phyloP scores from a whole-genome alignment of 23 red algal genomes.

The Agarophyton chilense region DNA sequence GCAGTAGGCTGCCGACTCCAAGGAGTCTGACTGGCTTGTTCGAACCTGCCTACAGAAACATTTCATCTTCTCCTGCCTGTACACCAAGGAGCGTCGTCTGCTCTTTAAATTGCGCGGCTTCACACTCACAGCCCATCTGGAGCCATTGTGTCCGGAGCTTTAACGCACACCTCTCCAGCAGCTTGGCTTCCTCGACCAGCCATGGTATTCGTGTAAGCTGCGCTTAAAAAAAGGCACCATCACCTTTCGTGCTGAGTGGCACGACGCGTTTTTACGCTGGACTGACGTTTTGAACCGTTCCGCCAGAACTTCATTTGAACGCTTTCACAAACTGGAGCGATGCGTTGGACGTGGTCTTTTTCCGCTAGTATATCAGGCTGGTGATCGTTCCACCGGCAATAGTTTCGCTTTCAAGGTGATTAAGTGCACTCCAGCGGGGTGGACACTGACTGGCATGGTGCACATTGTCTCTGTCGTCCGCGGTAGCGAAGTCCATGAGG shows the following conservation, averaged over 20 bases:
- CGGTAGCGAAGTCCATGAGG: too few relatives aligned
- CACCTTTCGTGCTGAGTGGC: neutral
- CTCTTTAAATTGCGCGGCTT: constrained; percentile 71
- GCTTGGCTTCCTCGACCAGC: constrained; percentile 24
- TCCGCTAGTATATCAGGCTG: constrained; percentile 66
- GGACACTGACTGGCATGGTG: too few relatives aligned
- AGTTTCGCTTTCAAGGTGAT: constrained; percentile 91
- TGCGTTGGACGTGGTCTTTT: constrained; percentile 71
- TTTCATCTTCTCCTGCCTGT: constrained; percentile 4
- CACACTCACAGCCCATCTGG: constrained; percentile 60
- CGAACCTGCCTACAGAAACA: constrained; percentile 12
- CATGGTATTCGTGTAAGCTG: neutral
- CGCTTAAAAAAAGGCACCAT: constrained; percentile 31
- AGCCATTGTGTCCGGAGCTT: constrained; percentile 67
- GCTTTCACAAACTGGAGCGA: constrained; percentile 56
- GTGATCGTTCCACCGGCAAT: constrained; percentile 70
- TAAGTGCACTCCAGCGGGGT: too few relatives aligned
- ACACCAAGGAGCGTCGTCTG: constrained; percentile 40
- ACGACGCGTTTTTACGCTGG: constrained; percentile 39
- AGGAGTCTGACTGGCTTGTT: constrained; percentile 72
- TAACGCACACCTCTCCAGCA: constrained; percentile 62
- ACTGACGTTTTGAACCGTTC: constrained; percentile 43
- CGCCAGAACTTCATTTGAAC: constrained; percentile 45
- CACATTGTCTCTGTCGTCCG: too few relatives aligned
- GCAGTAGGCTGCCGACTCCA: constrained; percentile 72